Percentiles rank a stretch among this genome's conserved stretches.
Evolutionary conservation across 192 early-diverging fungal genomes (phyloP).

Genomic region (Coemansia javaensis): DNA sequence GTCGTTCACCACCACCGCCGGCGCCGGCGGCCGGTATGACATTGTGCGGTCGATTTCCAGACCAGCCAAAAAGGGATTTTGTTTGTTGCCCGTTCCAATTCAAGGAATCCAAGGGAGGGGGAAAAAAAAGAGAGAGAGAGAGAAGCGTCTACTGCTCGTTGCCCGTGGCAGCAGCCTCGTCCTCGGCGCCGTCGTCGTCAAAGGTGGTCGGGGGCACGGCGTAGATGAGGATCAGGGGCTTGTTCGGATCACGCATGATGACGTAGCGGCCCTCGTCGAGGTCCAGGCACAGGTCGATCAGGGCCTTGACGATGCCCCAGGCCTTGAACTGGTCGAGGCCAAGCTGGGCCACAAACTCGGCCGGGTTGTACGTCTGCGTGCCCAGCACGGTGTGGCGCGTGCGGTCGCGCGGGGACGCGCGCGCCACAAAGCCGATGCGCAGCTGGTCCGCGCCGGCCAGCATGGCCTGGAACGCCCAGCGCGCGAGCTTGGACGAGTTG

Average conservation of each 20-base stretch:
- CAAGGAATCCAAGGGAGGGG: too few relatives aligned
- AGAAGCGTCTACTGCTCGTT: too few relatives aligned
- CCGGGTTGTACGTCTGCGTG: slow-evolving; percentile 77
- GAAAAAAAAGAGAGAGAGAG: background rate
- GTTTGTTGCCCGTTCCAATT: too few relatives aligned
- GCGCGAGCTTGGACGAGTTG: slow-evolving; percentile 89
- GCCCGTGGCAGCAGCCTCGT: slow-evolving; percentile 2
- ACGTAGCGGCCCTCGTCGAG: slow-evolving; percentile 94
- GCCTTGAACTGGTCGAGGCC: slow-evolving; percentile 77
- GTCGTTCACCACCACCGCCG: too few relatives aligned
- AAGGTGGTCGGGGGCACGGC: slow-evolving; percentile 68
- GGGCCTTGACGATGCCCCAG: slow-evolving; percentile 95
- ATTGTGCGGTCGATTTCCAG: too few relatives aligned
- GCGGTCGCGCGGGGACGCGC: slow-evolving; percentile 71
- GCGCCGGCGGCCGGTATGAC: too few relatives aligned
- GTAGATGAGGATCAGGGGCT: slow-evolving; percentile 80
- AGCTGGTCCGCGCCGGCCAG: slow-evolving; percentile 86
- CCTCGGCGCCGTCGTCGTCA: slow-evolving; percentile 45
- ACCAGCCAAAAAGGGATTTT: too few relatives aligned
- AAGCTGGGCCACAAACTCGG: slow-evolving; percentile 87
- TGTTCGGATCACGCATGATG: slow-evolving; percentile 94
- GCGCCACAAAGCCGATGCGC: slow-evolving; percentile 83
- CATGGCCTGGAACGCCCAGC: slow-evolving; percentile 92
- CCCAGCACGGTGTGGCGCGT: slow-evolving; percentile 80
- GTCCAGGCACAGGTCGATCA: slow-evolving; percentile 81